Base-by-base conservation (phyloP, 768 basidiomycete species). In the Cystobasidium ongulense region DNA sequence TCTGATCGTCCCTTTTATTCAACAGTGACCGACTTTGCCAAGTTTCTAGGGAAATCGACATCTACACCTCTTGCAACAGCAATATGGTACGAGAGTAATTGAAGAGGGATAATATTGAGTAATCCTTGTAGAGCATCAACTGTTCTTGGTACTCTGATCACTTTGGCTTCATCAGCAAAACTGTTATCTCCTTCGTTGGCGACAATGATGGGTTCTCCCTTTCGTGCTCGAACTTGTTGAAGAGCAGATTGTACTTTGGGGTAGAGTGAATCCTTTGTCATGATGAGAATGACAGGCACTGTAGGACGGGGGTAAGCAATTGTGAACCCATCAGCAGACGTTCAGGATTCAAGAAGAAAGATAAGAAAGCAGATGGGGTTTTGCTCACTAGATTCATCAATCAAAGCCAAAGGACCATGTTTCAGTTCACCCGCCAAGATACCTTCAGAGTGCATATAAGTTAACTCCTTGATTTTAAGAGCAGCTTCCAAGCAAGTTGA, bases 351-450 rank as follows among this genome's bases (percentile, higher is more conserved):
- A n/a, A n/a, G n/a, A n/a, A n/a, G n/a, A n/a, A n/a, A n/a, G n/a
- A n/a, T n/a, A n/a, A n/a, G n/a, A n/a, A n/a, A n/a, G n/a, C n/a
- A n/a, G n/a, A n/a, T n/a, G n/a, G n/a, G n/a, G n/a, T n/a, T 50
- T 92, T 87, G 90, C 96, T 41, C 23, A 67, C 65, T 92, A 84
- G 95, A 93, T 84, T 98, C 96, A 80, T 99, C 96, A 79, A 99
- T 90, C 77, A 99, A 84, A 67, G 96, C 96, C 71, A 99, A 88
- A 70, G 96, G 96, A 54, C 96, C 96, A 81, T 99, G 96, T 85
- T 99, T 99, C 76, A 99, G 85, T 84, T 99, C 96, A 77, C 96
- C 96, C 27, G 96, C 96, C 72, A 99, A 88, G 81, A 98, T 97
- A 80, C 90, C 90, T 85, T 88, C 88, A 0, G 87, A 87, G 81